These are phyloP conservation scores for Ogataea nitratoaversa DNA, from an alignment of 805 yeast species.

Conservation along the genomic window DNA sequence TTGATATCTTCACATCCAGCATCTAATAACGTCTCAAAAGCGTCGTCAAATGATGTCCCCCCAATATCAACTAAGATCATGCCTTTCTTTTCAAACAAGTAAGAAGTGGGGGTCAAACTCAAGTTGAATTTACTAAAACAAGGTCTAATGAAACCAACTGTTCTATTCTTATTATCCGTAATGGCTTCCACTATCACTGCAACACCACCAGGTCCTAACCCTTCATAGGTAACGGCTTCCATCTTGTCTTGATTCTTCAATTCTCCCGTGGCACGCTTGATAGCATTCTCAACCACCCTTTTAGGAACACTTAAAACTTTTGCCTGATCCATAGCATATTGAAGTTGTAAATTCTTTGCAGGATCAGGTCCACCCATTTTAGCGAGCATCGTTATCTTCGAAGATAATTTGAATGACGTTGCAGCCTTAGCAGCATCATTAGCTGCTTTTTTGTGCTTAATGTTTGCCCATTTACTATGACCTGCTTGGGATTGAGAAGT, in stretches of 20 bases:
- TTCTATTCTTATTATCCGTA: slow-evolving; percentile 84
- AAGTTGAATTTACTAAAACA: slow-evolving; percentile 64
- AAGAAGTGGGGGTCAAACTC: slow-evolving; percentile 70
- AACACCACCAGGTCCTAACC: slow-evolving; percentile 89
- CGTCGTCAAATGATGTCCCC: slow-evolving; percentile 46
- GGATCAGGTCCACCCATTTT: slow-evolving; percentile 70
- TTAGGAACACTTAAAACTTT: slow-evolving; percentile 72
- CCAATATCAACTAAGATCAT: slow-evolving; percentile 51
- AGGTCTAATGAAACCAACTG: slow-evolving; percentile 70
- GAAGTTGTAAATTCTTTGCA: slow-evolving; percentile 52
- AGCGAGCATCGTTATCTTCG: slow-evolving; percentile 71
- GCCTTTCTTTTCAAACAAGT: slow-evolving; percentile 76
- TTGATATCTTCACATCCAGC: slow-evolving; percentile 72
- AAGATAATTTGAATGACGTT: slow-evolving; percentile 65
- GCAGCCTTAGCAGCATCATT: slow-evolving; percentile 78
- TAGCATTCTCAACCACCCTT: slow-evolving; percentile 81
- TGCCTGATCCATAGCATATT: slow-evolving; percentile 75
- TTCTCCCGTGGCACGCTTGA: slow-evolving; percentile 78
- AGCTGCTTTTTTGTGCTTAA: slow-evolving; percentile 89
- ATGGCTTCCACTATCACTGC: slow-evolving; percentile 80
- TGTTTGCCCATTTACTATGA: slow-evolving; percentile 93
- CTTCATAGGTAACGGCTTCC: slow-evolving; percentile 72
- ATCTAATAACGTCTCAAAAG: slow-evolving; percentile 74
- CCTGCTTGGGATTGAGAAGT: slow-evolving; percentile 47
- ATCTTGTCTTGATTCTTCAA: slow-evolving; percentile 39